Conservation (phyloP, 345 rosid species). For the Eutrema heterophyllum region DNA sequence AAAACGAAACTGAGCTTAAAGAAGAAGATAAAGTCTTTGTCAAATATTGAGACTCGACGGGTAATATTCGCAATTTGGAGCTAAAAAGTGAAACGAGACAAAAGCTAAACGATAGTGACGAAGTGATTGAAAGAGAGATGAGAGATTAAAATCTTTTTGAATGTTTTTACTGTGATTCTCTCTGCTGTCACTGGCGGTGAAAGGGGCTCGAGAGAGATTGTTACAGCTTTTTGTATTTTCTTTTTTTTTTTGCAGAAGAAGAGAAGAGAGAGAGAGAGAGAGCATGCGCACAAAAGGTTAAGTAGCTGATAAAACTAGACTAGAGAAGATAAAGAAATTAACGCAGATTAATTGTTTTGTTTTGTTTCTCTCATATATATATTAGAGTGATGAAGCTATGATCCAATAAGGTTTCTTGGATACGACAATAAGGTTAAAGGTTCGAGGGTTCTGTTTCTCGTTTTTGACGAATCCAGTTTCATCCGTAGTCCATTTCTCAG, state of each 20-base stretch:
- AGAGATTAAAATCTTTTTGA: slow-evolving; percentile 1
- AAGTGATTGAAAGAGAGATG: slow-evolving; percentile 26
- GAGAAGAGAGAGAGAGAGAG: slow-evolving; percentile 4
- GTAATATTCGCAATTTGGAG: slow-evolving; percentile 20
- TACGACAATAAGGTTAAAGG: too few relatives aligned
- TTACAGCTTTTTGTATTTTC: slow-evolving; percentile 20
- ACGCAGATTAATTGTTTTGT: too few relatives aligned
- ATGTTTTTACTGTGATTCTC: slow-evolving; percentile 17
- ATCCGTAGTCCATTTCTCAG: slow-evolving; percentile 24
- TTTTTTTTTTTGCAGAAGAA: background rate
- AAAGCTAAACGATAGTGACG: slow-evolving; percentile 18
- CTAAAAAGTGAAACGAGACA: slow-evolving; percentile 19
- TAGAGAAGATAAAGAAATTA: background rate
- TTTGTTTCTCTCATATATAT: background rate
- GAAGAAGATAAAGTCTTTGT: background rate
- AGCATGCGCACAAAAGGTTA: slow-evolving; percentile 31
- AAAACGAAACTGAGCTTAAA: background rate
- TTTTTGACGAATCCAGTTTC: slow-evolving; percentile 26
- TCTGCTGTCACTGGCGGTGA: slow-evolving; percentile 28
- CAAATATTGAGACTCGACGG: background rate
- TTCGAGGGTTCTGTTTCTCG: slow-evolving; percentile 33
- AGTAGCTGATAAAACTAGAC: slow-evolving; percentile 14
- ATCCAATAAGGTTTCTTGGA: background rate
- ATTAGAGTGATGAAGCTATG: background rate
- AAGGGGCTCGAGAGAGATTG: slow-evolving; percentile 39